Evolutionary conservation across 2,329 filamentous ascomycete genomes (phyloP).

Genomic region (Alternaria brassicae): DNA sequence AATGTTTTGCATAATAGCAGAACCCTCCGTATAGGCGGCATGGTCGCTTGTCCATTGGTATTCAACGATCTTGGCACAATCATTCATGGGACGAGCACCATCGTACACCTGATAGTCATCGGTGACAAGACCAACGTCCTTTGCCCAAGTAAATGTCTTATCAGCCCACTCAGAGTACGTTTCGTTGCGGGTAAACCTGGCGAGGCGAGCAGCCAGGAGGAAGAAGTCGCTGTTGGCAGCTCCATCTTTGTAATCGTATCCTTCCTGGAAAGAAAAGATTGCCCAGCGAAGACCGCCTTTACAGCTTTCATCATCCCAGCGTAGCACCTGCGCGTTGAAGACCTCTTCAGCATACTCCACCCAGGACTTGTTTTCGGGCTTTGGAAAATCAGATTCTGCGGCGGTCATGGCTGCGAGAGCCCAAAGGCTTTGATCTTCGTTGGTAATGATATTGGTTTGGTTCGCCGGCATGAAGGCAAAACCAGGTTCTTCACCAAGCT

Average conservation of each 20-base stretch:
- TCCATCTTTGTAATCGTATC: conserved; percentile 79
- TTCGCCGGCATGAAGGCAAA: conserved; percentile 52
- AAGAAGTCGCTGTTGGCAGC: conserved; percentile 80
- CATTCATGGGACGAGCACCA: conserved; percentile 51
- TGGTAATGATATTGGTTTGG: conserved; percentile 59
- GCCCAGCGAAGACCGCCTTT: conserved; percentile 74
- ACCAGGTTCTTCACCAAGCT: conserved; percentile 38
- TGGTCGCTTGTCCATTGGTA: conserved; percentile 61
- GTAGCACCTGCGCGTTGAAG: conserved; percentile 71
- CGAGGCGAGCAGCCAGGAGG: conserved; percentile 76
- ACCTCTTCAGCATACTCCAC: conserved; percentile 70
- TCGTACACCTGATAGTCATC: conserved; percentile 59
- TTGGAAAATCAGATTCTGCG: conserved; percentile 69
- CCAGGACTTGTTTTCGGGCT: conserved; percentile 56
- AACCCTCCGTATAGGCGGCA: conserved; percentile 59
- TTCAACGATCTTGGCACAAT: conserved; percentile 58
- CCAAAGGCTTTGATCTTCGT: conserved; percentile 77
- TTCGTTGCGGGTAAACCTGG: conserved; percentile 68
- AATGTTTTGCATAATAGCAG: conserved; percentile 59
- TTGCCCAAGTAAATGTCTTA: conserved; percentile 65
- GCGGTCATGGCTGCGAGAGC: conserved; percentile 70
- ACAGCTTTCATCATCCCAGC: conserved; percentile 71
- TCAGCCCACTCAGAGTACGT: conserved; percentile 65
- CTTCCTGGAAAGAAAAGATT: conserved; percentile 76
- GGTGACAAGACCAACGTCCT: conserved; percentile 57